phyloP scores from a whole-genome alignment of 1,284 basidiomycete species.

The Puccinia coronata region DNA sequence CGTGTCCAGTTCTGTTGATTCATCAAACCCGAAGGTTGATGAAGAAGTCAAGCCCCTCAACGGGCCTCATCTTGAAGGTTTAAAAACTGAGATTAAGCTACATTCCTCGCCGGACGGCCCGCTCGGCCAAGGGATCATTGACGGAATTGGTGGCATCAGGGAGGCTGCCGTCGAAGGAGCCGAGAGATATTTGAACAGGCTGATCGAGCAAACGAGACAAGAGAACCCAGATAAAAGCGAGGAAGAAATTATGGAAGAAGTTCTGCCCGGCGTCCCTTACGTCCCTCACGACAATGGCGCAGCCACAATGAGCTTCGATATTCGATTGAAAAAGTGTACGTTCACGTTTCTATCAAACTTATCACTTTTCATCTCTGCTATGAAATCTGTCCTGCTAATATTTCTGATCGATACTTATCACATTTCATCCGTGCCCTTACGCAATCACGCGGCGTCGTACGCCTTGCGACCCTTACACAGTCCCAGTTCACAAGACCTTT shows the following conservation, averaged over 20 bases:
- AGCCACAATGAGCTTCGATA: constrained; percentile 54
- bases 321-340: constrained; percentile 50
- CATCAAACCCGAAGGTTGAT: constrained; percentile 1
- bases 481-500: constrained; percentile 48
- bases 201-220: constrained; percentile 53
- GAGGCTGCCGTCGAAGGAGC: constrained; percentile 59
- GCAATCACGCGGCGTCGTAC: background rate
- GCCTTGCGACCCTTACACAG: no score
- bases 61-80: background rate
- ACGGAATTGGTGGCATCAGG: constrained; percentile 60
- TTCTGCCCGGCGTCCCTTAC: constrained; percentile 55
- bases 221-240: constrained; percentile 54
- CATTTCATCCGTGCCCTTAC: background rate
- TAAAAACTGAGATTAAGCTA: background rate
- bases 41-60: background rate
- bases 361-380: background rate
- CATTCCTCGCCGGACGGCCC: constrained; percentile 51
- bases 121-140: constrained; percentile 59
- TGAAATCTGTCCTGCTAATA: no score
- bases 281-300: constrained; percentile 52
- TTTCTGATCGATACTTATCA: background rate
- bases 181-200: constrained; percentile 55
- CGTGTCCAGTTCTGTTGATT: background rate
- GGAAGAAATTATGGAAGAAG: constrained; percentile 52
- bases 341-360: background rate